Evolutionary conservation across 169 alveolate species (phyloP), one percentile per base, ranked within the genome.

Genomic region (Eimeria falciformis): DNA sequence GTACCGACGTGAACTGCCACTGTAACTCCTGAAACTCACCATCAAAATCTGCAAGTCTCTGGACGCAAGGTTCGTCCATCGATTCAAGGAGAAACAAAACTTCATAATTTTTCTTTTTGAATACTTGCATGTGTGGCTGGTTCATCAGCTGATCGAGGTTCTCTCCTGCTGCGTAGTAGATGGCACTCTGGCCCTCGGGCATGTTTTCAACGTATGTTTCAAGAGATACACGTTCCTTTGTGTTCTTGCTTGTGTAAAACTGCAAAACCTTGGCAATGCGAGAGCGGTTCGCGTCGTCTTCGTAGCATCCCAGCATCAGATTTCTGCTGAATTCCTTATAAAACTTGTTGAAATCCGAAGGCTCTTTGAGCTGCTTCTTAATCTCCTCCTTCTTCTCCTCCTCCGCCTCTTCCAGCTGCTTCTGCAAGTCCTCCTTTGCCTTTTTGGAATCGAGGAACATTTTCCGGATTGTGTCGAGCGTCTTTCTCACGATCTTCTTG

Each of bases 401-500:
- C 91, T 93, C 96, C 14, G 73, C 33, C 25, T 68, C 37, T 37
- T 58, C 81, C 11, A 69, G 73, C 27, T 78, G 56, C 78, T 94
- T 62, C 62, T 90, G 23, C 91, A 23, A 95, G 17, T 87, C 79
- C 69, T 97, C 98, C 91, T 96, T 96, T 45, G 93, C 94, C 83
- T 97, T 96, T 40, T 96, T 95, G 58, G 97, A 96, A 55, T 97
- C 98, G 85, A 95, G 97, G 90, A 98, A 97, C 84, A 98, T 94
- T 89, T 97, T 96, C 75, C 97, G 97, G 90, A 99, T 94, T 95
- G 98, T 96, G 78, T 98, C 99, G 81, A 99, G 95, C 27, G 98
- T 98, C 92, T 99, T 99, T 79, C 99, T 96, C 9, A 98, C 99
- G 23, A 99, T 95, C 97, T 99, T 99, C 97, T 98, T 99, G 92